Conservation (phyloP, 2,329 filamentous ascomycete species). For the Penicillium italicum region DNA sequence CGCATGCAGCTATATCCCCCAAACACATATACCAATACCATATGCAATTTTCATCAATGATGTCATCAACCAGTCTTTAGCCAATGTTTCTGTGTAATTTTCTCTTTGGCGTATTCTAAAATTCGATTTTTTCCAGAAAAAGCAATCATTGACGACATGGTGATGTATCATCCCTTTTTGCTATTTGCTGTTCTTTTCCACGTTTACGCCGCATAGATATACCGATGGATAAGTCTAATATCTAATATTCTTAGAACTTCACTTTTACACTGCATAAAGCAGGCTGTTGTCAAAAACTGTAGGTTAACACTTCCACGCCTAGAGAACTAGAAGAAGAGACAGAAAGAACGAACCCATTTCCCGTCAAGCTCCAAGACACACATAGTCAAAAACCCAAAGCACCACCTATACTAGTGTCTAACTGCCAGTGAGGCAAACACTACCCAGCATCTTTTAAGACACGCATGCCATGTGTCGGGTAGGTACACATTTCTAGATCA, state of each 20-base stretch:
- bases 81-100: background rate
- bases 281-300: background rate
- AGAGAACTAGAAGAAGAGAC: background rate
- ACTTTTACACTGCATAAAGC: background rate
- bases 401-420: background rate
- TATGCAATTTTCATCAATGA: conserved; percentile 6
- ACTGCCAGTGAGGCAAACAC: background rate
- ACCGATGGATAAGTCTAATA: background rate
- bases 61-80: background rate
- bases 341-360: background rate
- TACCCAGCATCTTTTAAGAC: background rate
- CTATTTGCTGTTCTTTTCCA: background rate
- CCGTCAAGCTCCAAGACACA: background rate
- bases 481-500: background rate
- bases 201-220: background rate
- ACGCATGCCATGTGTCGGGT: background rate
- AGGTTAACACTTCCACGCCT: background rate
- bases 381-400: background rate
- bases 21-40: conserved; percentile 8
- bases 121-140: background rate
- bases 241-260: background rate
- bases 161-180: background rate
- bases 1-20: conserved; percentile 11
- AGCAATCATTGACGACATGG: conserved; percentile 4
- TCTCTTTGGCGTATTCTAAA: background rate